phyloP scores from a whole-genome alignment of 305 asterid genomes.

The Fraxinus platypoda region DNA sequence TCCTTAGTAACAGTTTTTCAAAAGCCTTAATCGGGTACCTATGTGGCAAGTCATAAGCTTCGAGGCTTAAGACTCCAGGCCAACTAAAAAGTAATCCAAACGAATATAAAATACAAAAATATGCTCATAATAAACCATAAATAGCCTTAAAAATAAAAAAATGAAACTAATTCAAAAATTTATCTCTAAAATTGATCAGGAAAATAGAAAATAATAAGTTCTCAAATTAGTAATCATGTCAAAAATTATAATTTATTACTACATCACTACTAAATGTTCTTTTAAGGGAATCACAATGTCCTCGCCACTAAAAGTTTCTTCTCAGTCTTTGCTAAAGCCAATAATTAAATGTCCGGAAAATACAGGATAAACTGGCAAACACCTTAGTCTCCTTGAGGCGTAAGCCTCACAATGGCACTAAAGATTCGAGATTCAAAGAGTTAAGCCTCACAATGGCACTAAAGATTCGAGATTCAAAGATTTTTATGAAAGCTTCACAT shows the following conservation, averaged over 20 bases:
- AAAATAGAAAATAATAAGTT: background rate
- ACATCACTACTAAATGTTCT: background rate
- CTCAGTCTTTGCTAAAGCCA: background rate
- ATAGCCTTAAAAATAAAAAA: background rate
- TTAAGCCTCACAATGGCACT: background rate
- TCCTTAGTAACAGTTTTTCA: background rate
- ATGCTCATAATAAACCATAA: background rate
- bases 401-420: background rate
- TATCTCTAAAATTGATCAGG: background rate
- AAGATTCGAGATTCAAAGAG: background rate
- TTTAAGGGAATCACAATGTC: background rate
- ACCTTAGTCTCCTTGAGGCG: background rate
- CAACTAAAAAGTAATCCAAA: background rate
- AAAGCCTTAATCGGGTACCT: background rate
- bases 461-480: background rate
- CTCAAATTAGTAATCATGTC: background rate
- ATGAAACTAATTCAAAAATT: background rate
- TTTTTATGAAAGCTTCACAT: background rate
- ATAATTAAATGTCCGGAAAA: background rate
- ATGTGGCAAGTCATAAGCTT: background rate
- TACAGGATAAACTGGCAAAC: background rate
- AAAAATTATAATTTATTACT: background rate
- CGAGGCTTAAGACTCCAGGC: background rate
- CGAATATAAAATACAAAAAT: background rate
- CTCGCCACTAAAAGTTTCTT: background rate